These are phyloP conservation scores for Claviceps spartinae DNA, from an alignment of 2,329 filamentous ascomycete genomes.

Conservation along the genomic window DNA sequence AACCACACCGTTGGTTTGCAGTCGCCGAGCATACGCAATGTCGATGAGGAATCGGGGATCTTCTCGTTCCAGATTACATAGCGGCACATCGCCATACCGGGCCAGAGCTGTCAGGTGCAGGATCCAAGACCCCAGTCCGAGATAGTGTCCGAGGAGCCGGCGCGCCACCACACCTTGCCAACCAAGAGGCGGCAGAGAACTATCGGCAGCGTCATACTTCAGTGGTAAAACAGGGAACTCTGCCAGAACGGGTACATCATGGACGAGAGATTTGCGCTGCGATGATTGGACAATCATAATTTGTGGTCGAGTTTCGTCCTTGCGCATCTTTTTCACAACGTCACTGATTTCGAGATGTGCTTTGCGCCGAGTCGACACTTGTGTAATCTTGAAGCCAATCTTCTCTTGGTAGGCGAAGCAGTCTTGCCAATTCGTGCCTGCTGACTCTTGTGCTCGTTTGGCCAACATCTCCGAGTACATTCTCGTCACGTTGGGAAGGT, in stretches of 20 bases:
- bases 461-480: slow-evolving; percentile 69
- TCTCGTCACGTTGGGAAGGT: slow-evolving; percentile 79
- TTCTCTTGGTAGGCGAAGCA: slow-evolving; percentile 80
- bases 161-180: slow-evolving; percentile 88
- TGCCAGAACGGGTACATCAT: slow-evolving; percentile 71
- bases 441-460: slow-evolving; percentile 50
- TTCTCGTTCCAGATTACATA: slow-evolving; percentile 90
- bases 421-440: slow-evolving; percentile 60
- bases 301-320: slow-evolving; percentile 66
- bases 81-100: slow-evolving; percentile 81
- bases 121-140: slow-evolving; percentile 88
- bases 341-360: slow-evolving; percentile 81
- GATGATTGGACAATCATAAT: slow-evolving; percentile 87
- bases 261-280: slow-evolving; percentile 63
- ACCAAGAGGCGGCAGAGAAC: slow-evolving; percentile 75
- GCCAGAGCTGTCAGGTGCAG: slow-evolving; percentile 77
- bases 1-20: slow-evolving; percentile 85
- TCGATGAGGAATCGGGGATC: slow-evolving; percentile 94
- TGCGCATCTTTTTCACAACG: slow-evolving; percentile 76
- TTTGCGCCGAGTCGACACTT: slow-evolving; percentile 81
- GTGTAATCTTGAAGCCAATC: slow-evolving; percentile 71
- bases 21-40: slow-evolving; percentile 76
- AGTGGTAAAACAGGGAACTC: slow-evolving; percentile 77
- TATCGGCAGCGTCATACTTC: slow-evolving; percentile 70
- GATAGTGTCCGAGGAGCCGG: slow-evolving; percentile 74